phyloP scores from a whole-genome alignment of 2,329 filamentous ascomycete genomes.

The Hymenoscyphus scutula region DNA sequence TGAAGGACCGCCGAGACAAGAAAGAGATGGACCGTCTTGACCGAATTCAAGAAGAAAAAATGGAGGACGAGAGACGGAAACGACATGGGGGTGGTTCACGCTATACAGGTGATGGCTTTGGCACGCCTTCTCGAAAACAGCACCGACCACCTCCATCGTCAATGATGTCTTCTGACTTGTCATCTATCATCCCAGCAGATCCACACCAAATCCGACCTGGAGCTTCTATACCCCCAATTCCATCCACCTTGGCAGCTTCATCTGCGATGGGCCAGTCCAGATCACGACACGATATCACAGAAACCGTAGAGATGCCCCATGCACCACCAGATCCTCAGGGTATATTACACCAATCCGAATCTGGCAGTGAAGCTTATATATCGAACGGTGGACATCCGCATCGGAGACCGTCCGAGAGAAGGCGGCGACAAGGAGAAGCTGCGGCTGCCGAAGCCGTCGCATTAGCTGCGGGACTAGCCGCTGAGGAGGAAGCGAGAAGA shows the following conservation, averaged over 20 bases:
- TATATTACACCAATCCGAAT: conserved; percentile 39
- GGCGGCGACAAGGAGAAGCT: conserved; percentile 43
- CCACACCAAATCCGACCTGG: conserved; percentile 40
- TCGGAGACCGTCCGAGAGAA: conserved; percentile 46
- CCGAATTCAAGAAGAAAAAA: conserved; percentile 41
- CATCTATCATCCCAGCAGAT: conserved; percentile 31
- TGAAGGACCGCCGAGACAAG: conserved; percentile 54
- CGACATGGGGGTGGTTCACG: conserved; percentile 51
- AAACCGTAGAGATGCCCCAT: conserved; percentile 49
- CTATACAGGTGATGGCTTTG: conserved; percentile 67
- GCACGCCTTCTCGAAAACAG: conserved; percentile 46
- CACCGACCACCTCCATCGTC: conserved; percentile 21
- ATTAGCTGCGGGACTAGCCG: conserved; percentile 48
- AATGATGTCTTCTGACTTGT: conserved; percentile 32
- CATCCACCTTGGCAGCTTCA: conserved; percentile 17
- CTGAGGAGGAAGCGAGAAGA: conserved; percentile 43
- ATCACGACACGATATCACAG: conserved; percentile 41
- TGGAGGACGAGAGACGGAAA: conserved; percentile 59
- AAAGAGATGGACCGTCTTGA: conserved; percentile 39
- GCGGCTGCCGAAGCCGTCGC: conserved; percentile 47
- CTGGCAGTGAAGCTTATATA: conserved; percentile 45
- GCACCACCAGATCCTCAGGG: conserved; percentile 55
- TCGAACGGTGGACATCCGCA: conserved; percentile 43
- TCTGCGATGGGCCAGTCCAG: conserved; percentile 33
- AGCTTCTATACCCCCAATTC: conserved; percentile 42